These are phyloP conservation scores for Candida broadrunensis DNA, from an alignment of 805 yeast species.

Conservation along the genomic window DNA sequence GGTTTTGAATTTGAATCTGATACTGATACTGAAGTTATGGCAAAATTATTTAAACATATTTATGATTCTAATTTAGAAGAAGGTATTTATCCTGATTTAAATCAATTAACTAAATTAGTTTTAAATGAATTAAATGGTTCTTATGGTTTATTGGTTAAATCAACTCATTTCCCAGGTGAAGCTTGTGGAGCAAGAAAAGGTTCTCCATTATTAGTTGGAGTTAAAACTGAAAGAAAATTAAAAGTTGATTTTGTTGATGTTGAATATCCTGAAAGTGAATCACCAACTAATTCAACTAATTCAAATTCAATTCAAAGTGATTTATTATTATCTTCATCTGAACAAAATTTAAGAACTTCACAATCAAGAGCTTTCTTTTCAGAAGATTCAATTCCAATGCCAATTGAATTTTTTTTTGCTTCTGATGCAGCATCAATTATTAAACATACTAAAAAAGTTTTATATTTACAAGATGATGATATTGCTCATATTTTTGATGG, in stretches of 20 bases:
- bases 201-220: slow-evolving; percentile 95
- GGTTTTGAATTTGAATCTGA: slow-evolving; percentile 86
- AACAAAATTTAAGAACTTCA: slow-evolving; percentile 69
- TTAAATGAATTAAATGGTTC: slow-evolving; percentile 95
- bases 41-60: slow-evolving; percentile 87
- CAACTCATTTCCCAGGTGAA: slow-evolving; percentile 91
- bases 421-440: slow-evolving; percentile 97
- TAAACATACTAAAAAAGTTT: slow-evolving; percentile 94
- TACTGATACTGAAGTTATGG: slow-evolving; percentile 97
- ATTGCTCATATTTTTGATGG: slow-evolving; percentile 98
- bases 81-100: slow-evolving; percentile 80
- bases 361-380: slow-evolving; percentile 96
- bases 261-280: slow-evolving; percentile 77
- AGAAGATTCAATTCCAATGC: slow-evolving; percentile 89
- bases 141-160: slow-evolving; percentile 91
- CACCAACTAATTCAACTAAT: slow-evolving; percentile 9
- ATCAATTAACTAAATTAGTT: slow-evolving; percentile 89
- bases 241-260: slow-evolving; percentile 98
- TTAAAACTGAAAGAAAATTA: slow-evolving; percentile 89
- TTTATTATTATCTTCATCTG: slow-evolving; percentile 49
- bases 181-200: slow-evolving; percentile 97
- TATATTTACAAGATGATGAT: slow-evolving; percentile 96
- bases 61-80: slow-evolving; percentile 74
- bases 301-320: slow-evolving; percentile 15
- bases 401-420: slow-evolving; percentile 92